Conservation (phyloP, 192 early-diverging fungal genomes). For the Obelidium mucronatum region DNA sequence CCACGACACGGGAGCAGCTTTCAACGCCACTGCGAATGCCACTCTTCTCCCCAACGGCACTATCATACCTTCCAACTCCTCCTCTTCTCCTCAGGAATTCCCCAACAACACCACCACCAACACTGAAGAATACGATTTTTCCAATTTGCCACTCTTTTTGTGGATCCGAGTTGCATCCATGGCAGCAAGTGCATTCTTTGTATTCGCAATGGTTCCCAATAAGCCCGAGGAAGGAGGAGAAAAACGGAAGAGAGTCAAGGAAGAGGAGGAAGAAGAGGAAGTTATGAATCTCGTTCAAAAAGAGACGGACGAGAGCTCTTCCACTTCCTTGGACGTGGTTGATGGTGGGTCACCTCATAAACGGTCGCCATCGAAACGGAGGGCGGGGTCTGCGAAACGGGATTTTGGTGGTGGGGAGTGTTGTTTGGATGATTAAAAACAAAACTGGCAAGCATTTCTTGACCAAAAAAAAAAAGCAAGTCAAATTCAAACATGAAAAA, state of each 20-base stretch:
- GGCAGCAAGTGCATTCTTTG: slow-evolving; percentile 29
- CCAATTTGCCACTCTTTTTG: slow-evolving; percentile 16
- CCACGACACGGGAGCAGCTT: neutral
- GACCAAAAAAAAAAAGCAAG: no score
- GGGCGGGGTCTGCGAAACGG: no score
- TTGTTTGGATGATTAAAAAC: no score
- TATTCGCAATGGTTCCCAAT: slow-evolving; percentile 36
- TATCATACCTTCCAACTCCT: neutral
- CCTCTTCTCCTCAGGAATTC: neutral
- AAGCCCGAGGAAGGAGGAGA: neutral
- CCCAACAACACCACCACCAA: neutral
- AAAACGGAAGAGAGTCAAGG: neutral
- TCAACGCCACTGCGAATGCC: neutral
- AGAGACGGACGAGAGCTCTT: neutral
- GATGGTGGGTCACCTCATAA: neutral
- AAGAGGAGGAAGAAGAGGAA: neutral
- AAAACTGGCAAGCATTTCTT: no score
- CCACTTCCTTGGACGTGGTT: no score
- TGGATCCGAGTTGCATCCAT: slow-evolving; percentile 36
- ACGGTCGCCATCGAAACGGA: neutral
- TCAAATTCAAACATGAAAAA: no score
- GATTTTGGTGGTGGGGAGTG: no score
- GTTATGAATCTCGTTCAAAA: neutral
- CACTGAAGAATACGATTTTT: slow-evolving; percentile 34
- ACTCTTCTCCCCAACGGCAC: neutral